Evolutionary conservation across 257 asterid genomes (phyloP).

Genomic region (Rauvolfia tetraphylla): DNA sequence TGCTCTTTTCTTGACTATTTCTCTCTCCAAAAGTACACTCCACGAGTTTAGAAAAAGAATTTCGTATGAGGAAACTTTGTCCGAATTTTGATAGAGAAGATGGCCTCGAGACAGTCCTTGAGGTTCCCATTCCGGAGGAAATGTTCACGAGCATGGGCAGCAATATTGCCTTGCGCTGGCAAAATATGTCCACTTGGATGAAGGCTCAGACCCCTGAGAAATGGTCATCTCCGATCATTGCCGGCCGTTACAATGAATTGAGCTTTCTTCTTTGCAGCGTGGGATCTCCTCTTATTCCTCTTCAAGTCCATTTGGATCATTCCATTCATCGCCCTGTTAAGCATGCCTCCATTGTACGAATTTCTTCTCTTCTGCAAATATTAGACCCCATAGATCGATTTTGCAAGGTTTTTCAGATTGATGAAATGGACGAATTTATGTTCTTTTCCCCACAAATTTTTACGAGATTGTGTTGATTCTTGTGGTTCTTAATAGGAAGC

Average conservation of each 20-base stretch:
- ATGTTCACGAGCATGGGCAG: constrained; percentile 70
- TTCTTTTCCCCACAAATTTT: not conserved
- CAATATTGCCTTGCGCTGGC: constrained; percentile 75
- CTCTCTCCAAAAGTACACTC: not conserved
- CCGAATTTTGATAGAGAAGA: constrained; percentile 86
- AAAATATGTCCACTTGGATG: constrained; percentile 93
- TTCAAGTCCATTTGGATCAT: constrained; percentile 58
- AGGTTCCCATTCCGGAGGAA: constrained; percentile 93
- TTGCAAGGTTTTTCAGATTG: too few relatives aligned
- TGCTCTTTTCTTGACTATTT: not conserved
- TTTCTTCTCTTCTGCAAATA: too few relatives aligned
- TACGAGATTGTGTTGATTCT: not conserved
- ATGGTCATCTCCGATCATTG: constrained; percentile 77
- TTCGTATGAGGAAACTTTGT: constrained; percentile 70
- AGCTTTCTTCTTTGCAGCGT: constrained; percentile 67
- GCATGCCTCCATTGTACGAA: constrained; percentile 72
- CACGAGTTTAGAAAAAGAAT: constrained; percentile 13
- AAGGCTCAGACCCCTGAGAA: constrained; percentile 80
- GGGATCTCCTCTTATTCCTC: constrained; percentile 78
- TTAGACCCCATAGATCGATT: not conserved
- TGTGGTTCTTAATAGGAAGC: constrained; percentile 52
- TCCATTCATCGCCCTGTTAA: constrained; percentile 56
- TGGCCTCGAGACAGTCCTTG: constrained; percentile 74
- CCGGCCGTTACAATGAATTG: constrained; percentile 73
- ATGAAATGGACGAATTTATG: too few relatives aligned